A percentile compares a stretch with the other conserved stretches of the same genome.
These are phyloP conservation scores for Sporormia fimetaria DNA, from an alignment of 495 filamentous ascomycete species.

Conservation along the genomic window DNA sequence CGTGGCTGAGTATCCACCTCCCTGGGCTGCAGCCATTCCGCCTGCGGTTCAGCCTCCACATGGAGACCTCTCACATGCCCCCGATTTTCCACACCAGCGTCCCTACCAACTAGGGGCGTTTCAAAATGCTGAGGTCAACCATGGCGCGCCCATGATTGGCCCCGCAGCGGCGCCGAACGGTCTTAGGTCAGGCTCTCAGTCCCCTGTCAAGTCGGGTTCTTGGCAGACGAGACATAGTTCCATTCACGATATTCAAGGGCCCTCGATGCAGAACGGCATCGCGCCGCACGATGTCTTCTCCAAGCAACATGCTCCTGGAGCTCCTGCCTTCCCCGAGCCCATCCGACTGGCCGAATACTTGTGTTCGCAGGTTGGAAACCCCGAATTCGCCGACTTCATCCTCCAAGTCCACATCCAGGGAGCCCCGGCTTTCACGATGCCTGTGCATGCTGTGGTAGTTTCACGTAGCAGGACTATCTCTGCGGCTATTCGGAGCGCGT, in stretches of 20 bases:
- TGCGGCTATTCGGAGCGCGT: slow-evolving; percentile 10
- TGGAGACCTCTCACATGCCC: no score
- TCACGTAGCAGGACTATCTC: slow-evolving; percentile 26
- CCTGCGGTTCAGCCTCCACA: no score
- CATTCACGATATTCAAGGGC: slow-evolving; percentile 2
- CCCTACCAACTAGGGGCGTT: no score
- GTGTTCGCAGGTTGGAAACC: slow-evolving; percentile 24
- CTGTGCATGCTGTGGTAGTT: slow-evolving; percentile 28
- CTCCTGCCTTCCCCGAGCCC: no score
- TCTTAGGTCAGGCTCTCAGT: slow-evolving; percentile 12
- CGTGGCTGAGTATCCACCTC: no score
- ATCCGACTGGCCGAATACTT: slow-evolving; percentile 25
- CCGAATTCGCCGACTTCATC: slow-evolving; percentile 29
- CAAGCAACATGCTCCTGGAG: no score
- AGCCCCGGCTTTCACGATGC: slow-evolving; percentile 13
- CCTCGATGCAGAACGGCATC: not conserved
- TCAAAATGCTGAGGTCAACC: no score
- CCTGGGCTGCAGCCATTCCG: no score
- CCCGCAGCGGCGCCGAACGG: no score
- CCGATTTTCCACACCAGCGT: no score
- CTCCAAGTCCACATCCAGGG: slow-evolving; percentile 20
- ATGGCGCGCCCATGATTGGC: no score
- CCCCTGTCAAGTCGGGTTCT: slow-evolving; percentile 8
- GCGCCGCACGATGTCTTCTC: no score
- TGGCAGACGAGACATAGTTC: not conserved